A percentile compares a stretch with the other conserved stretches of the same genome.
phyloP scores from a whole-genome alignment of 1,139 yeast genomes.

The Sugiyamaella neomexicana region DNA sequence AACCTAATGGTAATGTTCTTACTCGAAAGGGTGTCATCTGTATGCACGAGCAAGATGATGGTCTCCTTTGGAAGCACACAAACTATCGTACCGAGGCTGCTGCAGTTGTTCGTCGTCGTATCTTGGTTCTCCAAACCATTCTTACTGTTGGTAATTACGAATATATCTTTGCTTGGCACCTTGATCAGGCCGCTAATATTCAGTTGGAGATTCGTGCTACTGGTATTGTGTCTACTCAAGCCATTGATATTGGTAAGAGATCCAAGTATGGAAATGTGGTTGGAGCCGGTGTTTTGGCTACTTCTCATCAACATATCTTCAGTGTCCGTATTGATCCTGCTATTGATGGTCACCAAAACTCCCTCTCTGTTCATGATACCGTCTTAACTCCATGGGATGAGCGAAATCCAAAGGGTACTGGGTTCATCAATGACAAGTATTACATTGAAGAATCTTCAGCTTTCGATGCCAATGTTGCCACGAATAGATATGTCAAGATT shows the following conservation, averaged over 20 bases:
- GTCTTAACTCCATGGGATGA: slow-evolving; percentile 59
- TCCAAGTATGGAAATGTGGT: slow-evolving; percentile 85
- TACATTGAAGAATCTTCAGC: slow-evolving; percentile 71
- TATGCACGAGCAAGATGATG: slow-evolving; percentile 88
- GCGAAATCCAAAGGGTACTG: slow-evolving; percentile 71
- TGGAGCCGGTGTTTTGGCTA: slow-evolving; percentile 84
- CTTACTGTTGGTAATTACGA: slow-evolving; percentile 92
- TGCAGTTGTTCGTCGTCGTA: slow-evolving; percentile 82
- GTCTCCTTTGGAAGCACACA: slow-evolving; percentile 79
- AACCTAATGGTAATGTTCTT: slow-evolving; percentile 64
- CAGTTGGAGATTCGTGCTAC: slow-evolving; percentile 86
- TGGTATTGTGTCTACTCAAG: slow-evolving; percentile 70
- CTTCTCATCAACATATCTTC: slow-evolving; percentile 85
- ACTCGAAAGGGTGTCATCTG: slow-evolving; percentile 74
- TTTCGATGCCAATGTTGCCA: slow-evolving; percentile 73
- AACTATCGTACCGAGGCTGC: slow-evolving; percentile 76
- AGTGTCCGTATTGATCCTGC: slow-evolving; percentile 88
- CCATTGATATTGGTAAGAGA: slow-evolving; percentile 70
- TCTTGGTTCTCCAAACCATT: slow-evolving; percentile 79
- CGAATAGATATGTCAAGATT: slow-evolving; percentile 76
- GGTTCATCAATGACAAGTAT: slow-evolving; percentile 65
- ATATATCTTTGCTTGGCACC: slow-evolving; percentile 73
- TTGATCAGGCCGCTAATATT: slow-evolving; percentile 81
- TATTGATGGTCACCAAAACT: slow-evolving; percentile 66
- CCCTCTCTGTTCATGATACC: slow-evolving; percentile 45